These are phyloP conservation scores for Dalbergia oliveri DNA, from an alignment of 306 rosid genomes.

Conservation along the genomic window DNA sequence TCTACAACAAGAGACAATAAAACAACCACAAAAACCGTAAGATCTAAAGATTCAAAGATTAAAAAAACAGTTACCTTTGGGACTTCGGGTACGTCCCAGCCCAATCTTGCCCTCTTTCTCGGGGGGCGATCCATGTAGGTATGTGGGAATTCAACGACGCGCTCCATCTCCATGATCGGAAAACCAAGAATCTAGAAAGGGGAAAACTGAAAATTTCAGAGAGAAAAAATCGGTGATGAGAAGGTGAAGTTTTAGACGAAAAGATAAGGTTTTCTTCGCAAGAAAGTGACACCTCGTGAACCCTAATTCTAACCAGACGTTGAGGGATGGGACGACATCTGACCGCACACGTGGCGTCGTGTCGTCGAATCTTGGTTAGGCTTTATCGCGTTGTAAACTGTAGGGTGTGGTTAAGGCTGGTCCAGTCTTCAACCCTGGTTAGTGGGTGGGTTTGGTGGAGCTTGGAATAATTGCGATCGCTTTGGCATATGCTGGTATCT, in stretches of 20 bases:
- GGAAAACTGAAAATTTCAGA: too few species aligned
- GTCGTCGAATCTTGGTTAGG: not conserved
- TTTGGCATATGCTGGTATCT: not conserved
- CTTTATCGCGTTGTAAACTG: slow-evolving; percentile 29
- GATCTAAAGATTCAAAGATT: too few species aligned
- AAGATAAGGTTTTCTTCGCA: slow-evolving; percentile 8
- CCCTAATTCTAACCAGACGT: slow-evolving; percentile 55
- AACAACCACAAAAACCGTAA: too few species aligned
- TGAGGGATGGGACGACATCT: slow-evolving; percentile 39
- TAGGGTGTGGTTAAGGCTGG: slow-evolving; percentile 29
- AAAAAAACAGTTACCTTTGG: slow-evolving; percentile 76
- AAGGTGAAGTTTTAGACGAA: not conserved
- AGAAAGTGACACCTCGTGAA: not conserved
- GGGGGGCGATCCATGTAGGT: slow-evolving; percentile 91
- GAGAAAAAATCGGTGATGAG: too few species aligned
- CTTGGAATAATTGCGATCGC: slow-evolving; percentile 1
- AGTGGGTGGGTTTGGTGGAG: slow-evolving; percentile 7
- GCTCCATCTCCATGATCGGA: slow-evolving; percentile 22
- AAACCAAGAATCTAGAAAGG: too few species aligned
- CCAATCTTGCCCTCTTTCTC: slow-evolving; percentile 89
- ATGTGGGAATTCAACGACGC: slow-evolving; percentile 90
- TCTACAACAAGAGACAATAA: too few species aligned
- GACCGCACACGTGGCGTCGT: slow-evolving; percentile 57
- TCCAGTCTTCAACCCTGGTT: slow-evolving; percentile 50
- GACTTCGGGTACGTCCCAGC: slow-evolving; percentile 88